phyloP scores from a whole-genome alignment of 805 yeast species.

The Monosporozyma siamensis region DNA sequence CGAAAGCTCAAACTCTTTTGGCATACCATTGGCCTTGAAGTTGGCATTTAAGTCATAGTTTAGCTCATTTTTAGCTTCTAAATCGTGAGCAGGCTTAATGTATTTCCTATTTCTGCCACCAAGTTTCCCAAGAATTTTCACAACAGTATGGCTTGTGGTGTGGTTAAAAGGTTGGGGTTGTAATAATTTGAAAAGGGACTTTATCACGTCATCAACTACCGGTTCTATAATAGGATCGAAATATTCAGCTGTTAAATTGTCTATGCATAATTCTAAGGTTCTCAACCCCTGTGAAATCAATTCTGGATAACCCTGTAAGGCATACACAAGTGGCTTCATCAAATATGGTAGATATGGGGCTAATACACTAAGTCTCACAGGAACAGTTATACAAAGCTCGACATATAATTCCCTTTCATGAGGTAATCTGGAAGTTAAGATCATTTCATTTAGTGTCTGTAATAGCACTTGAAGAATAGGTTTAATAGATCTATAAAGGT shows the following conservation, averaged over 20 bases:
- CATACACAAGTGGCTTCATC: slow-evolving; percentile 86
- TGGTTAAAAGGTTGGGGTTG: slow-evolving; percentile 91
- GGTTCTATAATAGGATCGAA: slow-evolving; percentile 97
- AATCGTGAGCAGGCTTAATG: slow-evolving; percentile 62
- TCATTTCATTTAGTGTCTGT: slow-evolving; percentile 76
- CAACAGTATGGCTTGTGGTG: slow-evolving; percentile 89
- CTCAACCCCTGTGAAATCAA: slow-evolving; percentile 89
- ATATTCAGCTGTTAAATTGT: slow-evolving; percentile 89
- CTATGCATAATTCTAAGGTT: slow-evolving; percentile 91
- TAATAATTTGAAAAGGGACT: slow-evolving; percentile 82
- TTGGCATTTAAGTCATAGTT: slow-evolving; percentile 64
- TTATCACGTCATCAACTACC: slow-evolving; percentile 87
- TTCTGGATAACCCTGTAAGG: slow-evolving; percentile 83
- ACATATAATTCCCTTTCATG: slow-evolving; percentile 92
- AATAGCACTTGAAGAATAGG: slow-evolving; percentile 81
- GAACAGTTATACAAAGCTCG: slow-evolving; percentile 89
- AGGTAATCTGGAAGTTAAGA: slow-evolving; percentile 73
- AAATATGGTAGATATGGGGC: slow-evolving; percentile 86
- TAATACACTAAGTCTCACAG: slow-evolving; percentile 84
- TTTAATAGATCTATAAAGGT: slow-evolving; percentile 82
- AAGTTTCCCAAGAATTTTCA: slow-evolving; percentile 83
- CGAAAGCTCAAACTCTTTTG: slow-evolving; percentile 55
- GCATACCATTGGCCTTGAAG: slow-evolving; percentile 62
- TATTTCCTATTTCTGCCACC: slow-evolving; percentile 94
- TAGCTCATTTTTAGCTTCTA: slow-evolving; percentile 43